phyloP scores from a whole-genome alignment of 1,284 basidiomycete species.

The Boletellus deceptivus region DNA sequence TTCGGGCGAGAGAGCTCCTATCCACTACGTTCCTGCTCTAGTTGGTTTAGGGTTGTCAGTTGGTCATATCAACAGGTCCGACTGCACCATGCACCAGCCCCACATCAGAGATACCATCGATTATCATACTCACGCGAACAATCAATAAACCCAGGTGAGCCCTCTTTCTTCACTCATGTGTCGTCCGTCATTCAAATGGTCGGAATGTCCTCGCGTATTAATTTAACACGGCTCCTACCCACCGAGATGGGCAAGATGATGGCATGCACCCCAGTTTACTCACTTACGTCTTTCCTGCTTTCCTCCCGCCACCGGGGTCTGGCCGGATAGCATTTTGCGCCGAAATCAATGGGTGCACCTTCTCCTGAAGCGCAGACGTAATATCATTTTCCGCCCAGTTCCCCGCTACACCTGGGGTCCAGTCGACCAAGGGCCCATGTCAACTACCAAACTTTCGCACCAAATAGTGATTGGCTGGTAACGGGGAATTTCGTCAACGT shows the following conservation, averaged over 20 bases:
- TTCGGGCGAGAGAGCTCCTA: too few species aligned
- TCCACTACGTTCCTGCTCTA: too few species aligned
- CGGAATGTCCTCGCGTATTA: not conserved
- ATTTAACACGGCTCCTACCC: too few species aligned
- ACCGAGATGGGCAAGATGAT: not conserved
- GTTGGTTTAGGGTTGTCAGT: too few species aligned
- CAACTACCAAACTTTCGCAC: not conserved
- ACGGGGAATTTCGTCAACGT: not conserved
- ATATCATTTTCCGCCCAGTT: not conserved
- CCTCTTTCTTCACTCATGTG: not conserved
- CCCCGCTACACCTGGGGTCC: constrained; percentile 6
- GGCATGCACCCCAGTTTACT: not conserved
- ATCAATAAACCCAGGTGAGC: too few species aligned
- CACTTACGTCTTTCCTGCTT: not conserved
- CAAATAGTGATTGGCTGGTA: constrained; percentile 1
- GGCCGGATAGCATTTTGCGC: not conserved
- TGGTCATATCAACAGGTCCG: not conserved
- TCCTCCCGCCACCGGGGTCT: not conserved
- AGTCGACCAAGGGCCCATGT: not conserved
- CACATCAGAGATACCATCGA: not conserved
- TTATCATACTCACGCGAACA: not conserved
- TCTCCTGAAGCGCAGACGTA: not conserved
- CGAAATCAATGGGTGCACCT: not conserved
- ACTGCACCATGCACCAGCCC: not conserved
- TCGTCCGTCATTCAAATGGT: not conserved